Percentiles rank a stretch among this genome's conserved stretches.
Conservation (phyloP, 1,284 basidiomycete species). For the Tremellales sp. region DNA sequence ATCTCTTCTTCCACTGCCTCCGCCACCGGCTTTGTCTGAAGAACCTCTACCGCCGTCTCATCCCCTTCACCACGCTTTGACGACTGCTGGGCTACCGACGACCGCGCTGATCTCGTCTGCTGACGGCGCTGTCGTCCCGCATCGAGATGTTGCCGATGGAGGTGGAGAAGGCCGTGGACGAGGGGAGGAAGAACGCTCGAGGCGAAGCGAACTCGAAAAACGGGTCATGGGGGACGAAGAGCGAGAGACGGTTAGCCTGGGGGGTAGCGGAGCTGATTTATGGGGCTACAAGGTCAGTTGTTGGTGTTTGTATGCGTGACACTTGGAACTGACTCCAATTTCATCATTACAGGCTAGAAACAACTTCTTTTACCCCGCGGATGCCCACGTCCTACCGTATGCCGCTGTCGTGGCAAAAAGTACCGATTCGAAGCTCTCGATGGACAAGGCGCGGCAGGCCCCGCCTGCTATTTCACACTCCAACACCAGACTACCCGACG, state of each 20-base stretch:
- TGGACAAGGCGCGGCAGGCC: slow-evolving; percentile 51
- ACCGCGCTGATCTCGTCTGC: slow-evolving; percentile 40
- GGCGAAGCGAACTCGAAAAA: slow-evolving; percentile 33
- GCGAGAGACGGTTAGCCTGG: slow-evolving; percentile 56
- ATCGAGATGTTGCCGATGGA: slow-evolving; percentile 35
- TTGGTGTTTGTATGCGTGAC: slow-evolving; percentile 1
- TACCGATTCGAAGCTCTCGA: slow-evolving; percentile 32
- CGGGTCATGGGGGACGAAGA: slow-evolving; percentile 62
- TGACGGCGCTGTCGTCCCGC: slow-evolving; percentile 43
- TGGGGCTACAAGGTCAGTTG: slow-evolving; percentile 79
- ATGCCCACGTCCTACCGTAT: slow-evolving; percentile 79
- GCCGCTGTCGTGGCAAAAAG: too few relatives aligned
- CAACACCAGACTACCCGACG: slow-evolving; percentile 73
- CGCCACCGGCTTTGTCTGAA: slow-evolving; percentile 11
- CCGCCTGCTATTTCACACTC: slow-evolving; percentile 67
- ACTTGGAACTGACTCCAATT: slow-evolving; percentile 14
- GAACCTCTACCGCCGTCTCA: slow-evolving; percentile 33
- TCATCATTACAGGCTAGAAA: slow-evolving; percentile 65
- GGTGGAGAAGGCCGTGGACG: slow-evolving; percentile 31
- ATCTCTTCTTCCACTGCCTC: slow-evolving; percentile 5
- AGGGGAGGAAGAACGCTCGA: slow-evolving; percentile 28
- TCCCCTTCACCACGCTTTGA: slow-evolving; percentile 42
- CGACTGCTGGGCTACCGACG: slow-evolving; percentile 43
- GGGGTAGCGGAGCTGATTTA: slow-evolving; percentile 58
- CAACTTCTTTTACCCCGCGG: slow-evolving; percentile 86